Evolutionary conservation across 805 yeast genomes (phyloP), one percentile per base, ranked within the genome.

Genomic region (Hanseniaspora clermontiae): DNA sequence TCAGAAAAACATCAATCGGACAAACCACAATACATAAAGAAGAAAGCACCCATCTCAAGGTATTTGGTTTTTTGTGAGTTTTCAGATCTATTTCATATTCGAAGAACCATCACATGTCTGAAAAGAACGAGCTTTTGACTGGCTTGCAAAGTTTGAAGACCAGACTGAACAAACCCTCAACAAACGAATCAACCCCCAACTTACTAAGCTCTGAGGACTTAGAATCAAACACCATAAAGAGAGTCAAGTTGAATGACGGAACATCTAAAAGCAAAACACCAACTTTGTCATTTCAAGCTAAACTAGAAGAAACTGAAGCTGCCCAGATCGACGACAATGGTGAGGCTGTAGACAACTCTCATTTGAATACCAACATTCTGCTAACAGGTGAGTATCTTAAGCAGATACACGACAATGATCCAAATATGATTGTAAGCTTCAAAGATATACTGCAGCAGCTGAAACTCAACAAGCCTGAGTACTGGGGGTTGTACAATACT

Each of bases 351-450:
- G 56, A 52, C 32, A 52, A 43, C 37, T 51, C 58, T 0, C 58
- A 87, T 66, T 77, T 84, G 57, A 86, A 95, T 5, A 90, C 97
- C 4, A 87, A 88, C 66, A 75, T 93, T 55, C 83, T 87, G 64
- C 79, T 89, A 66, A 97, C 97, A 1, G 93, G 93, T 19, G 97
- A 93, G 66, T 86, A 81, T 66, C 82, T 93, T 14, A 52, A 52
- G 32, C 56, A 52, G 20, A 19, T 52, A 11, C 56, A 52, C 29
- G 56, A 52, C 59, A 45, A 84, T 67, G 77, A 84, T 57, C 86
- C 95, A 5, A 89, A 97, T 4, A 87, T 87, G 67, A 74, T 91
- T 53, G 82, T 87, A 64, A 79, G 88, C 66, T 97, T 97, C 1
- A 95, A 91, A 19, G 97, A 91, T 66, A 85, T 81, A 66, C 82